A percentile compares a stretch with the other conserved stretches of the same genome.
These are phyloP conservation scores for Vigna nakashimae DNA, from an alignment of 306 rosid species.

Conservation along the genomic window DNA sequence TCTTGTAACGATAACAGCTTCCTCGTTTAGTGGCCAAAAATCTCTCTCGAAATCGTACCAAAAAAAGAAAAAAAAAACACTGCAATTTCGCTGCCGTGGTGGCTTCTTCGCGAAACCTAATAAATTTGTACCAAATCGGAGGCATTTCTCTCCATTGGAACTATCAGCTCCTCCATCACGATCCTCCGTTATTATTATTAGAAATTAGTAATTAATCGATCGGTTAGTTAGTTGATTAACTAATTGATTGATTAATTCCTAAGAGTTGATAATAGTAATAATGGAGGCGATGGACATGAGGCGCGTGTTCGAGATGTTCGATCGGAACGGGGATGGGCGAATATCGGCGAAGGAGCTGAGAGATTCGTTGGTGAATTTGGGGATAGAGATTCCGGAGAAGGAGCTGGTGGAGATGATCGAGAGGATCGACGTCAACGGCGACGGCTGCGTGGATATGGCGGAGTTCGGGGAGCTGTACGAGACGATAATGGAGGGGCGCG, in stretches of 20 bases:
- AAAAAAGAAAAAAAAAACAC: slow-evolving; percentile 20
- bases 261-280: neutral
- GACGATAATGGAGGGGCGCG: slow-evolving; percentile 68
- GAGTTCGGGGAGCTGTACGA: slow-evolving; percentile 75
- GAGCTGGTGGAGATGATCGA: slow-evolving; percentile 70
- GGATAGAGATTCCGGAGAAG: slow-evolving; percentile 69
- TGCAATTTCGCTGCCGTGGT: slow-evolving; percentile 1
- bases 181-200: neutral
- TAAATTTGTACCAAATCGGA: slow-evolving; percentile 8
- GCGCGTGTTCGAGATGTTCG: slow-evolving; percentile 82
- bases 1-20: neutral
- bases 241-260: too few species aligned
- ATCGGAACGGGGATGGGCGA: slow-evolving; percentile 74
- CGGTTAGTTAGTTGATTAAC: too few species aligned
- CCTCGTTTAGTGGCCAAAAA: slow-evolving; percentile 35
- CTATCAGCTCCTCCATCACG: neutral
- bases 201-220: neutral
- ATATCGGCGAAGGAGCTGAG: slow-evolving; percentile 71
- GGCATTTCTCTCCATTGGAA: neutral
- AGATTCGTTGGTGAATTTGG: slow-evolving; percentile 72
- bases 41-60: slow-evolving; percentile 20
- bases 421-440: slow-evolving; percentile 69
- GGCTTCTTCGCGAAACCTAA: slow-evolving; percentile 42
- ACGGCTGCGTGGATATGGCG: slow-evolving; percentile 71
- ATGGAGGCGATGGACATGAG: slow-evolving; percentile 69